Evolutionary conservation across 139 green algal species (phyloP), one percentile per base, ranked within the genome.

Genomic region (Pycnococcus provasolii): DNA sequence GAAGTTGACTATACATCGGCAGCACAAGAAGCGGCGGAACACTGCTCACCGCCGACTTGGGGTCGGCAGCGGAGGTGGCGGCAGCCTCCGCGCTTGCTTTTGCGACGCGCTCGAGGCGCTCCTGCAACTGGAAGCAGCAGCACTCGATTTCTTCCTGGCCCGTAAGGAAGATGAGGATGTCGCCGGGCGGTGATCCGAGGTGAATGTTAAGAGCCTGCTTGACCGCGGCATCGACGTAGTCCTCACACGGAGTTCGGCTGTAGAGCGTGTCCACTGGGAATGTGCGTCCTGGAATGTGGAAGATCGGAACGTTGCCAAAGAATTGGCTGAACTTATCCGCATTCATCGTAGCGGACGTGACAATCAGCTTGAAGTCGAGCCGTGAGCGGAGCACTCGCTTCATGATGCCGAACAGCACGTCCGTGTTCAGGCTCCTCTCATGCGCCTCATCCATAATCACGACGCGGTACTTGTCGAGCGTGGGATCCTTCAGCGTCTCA

Each of bases 101-200:
- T 39, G 51, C 69, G 47, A 84, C 60, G 15, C 69, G 66, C 15
- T 79, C 58, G 45, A 84, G 57, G 52, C 80, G 48, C 53, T 84
- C 85, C 62, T 78, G 61, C 2, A 96, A 69, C 0, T 83, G 59
- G 62, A 91, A 96, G 79, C 90, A 96, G 1, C 86, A 91, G 5
- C 86, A 82, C 79, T 98, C 92, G 70, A 98, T 98, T 74, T 98
- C 92, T 67, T 98, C 92, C 53, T 79, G 79, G 7, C 79, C 79
- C 2, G 93, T 99, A 87, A 99, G 94, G 86, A 99, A 99, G 69
- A 97, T 92, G 43, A 99, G 86, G 78, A 99, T 96, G 80, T 99
- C 93, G 0, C 89, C 90, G 1, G 78, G 73, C 11, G 84, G 78
- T 54, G 95, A 86, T 1, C 86, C 80, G 54, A 97, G 72, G 81